Evolutionary conservation across 179 eudicot genomes (phyloP), one percentile per base, ranked within the genome.

Genomic region (Amaranthus tricolor): DNA sequence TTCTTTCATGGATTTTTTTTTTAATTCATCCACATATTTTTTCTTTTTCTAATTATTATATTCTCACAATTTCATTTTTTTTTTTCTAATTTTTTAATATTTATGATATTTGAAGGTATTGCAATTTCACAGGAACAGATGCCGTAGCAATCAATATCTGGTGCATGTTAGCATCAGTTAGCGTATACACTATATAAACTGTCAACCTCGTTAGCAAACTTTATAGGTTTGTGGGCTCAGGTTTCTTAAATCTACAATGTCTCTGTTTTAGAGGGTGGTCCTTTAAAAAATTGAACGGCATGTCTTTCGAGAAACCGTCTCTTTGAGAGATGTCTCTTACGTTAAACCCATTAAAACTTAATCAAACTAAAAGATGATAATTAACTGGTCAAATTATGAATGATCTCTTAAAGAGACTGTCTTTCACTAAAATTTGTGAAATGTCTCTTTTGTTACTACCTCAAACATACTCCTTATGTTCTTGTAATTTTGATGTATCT

Each of bases 161-260:
- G 80, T 68, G 74, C 71, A 81, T 61, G 77, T 68, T 81, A 73
- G 84, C 84, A 53, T 53, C 53, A 63, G 24, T 31, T 6, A 70
- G 59, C 73, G 2, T 24, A 24, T n/a, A n/a, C n/a, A n/a, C n/a
- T 24, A 24, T 78, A 83, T 64, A 76, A 85, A 84, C 82, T 88
- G 87, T 84, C 87, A 78, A 88, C 86, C 86, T 87, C 85, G 78
- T 80, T 77, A 60, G 75, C 70, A 76, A 68, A 80, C 87, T 80
- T 85, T 80, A 78, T 72, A 62, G 87, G 79, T 80, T 49, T 60
- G 87, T 82, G 89, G 89, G 84, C 76, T 81, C 57, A 73, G 70
- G 85, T 86, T 69, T 72, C 85, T 84, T 88, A 79, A 88, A 86
- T 88, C 87, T 77, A 85, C 81, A 77, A 86, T 83, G 63, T 54